Conservation (phyloP, 148 eudicot species). For the Euryodendron excelsum region DNA sequence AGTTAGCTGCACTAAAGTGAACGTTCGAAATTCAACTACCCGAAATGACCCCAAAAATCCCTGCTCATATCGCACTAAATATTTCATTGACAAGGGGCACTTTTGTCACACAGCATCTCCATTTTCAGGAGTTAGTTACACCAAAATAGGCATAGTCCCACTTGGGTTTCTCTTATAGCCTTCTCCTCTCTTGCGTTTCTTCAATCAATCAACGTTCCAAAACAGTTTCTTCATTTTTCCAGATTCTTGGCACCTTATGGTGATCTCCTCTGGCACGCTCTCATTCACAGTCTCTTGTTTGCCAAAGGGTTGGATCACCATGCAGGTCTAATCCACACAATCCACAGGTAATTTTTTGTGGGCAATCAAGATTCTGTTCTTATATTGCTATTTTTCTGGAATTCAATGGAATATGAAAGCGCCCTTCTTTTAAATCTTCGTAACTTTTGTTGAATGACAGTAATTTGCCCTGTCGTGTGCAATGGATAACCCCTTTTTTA, state of each 20-base stretch:
- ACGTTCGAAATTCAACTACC: not conserved
- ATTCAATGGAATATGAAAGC: not conserved
- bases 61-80: not conserved
- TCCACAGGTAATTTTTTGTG: constrained; percentile 12
- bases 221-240: constrained; percentile 3
- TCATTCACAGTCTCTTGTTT: not conserved
- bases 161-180: not conserved
- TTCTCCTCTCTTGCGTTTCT: not conserved
- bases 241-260: not conserved
- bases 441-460: no score
- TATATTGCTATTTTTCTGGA: not conserved
- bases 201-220: not conserved
- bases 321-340: not conserved
- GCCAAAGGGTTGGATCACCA: not conserved
- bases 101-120: not conserved
- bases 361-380: not conserved
- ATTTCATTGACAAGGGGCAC: not conserved
- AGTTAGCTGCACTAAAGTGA: not conserved
- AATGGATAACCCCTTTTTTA: not conserved
- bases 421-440: no score
- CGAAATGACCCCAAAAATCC: not conserved
- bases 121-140: constrained; percentile 15
- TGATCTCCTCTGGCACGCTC: not conserved
- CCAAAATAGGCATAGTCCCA: not conserved
- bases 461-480: not conserved